phyloP scores from a whole-genome alignment of 2,329 filamentous ascomycete genomes.

The Xenosphaeropsis pyriputrescens region DNA sequence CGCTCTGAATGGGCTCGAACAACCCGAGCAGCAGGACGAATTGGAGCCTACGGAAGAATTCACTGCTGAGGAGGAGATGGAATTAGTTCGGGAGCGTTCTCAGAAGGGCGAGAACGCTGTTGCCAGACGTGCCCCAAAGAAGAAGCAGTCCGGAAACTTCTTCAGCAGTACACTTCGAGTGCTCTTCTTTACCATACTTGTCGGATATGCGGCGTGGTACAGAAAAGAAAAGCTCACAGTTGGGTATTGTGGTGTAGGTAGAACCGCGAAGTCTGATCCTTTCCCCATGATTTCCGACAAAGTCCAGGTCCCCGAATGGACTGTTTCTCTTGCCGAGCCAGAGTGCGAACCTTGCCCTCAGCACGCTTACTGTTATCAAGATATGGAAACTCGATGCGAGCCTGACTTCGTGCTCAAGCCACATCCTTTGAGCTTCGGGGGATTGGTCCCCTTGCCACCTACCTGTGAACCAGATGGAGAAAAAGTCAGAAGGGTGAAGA shows the following conservation, averaged over 20 bases:
- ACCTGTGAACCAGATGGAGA: slow-evolving; percentile 92
- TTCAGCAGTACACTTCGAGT: slow-evolving; percentile 55
- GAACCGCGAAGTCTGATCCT: slow-evolving; percentile 29
- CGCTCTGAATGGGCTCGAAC: slow-evolving; percentile 21
- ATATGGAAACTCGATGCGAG: slow-evolving; percentile 69
- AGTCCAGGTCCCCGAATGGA: slow-evolving; percentile 55
- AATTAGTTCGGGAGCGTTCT: slow-evolving; percentile 56
- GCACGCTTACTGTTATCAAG: slow-evolving; percentile 77
- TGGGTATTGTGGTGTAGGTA: slow-evolving; percentile 82
- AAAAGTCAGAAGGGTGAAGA: slow-evolving; percentile 74
- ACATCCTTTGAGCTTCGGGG: slow-evolving; percentile 71
- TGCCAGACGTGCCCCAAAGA: slow-evolving; percentile 23
- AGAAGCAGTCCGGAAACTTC: slow-evolving; percentile 29
- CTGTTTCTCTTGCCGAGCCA: slow-evolving; percentile 55
- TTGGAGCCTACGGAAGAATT: slow-evolving; percentile 80
- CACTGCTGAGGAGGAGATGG: slow-evolving; percentile 77
- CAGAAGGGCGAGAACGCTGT: slow-evolving; percentile 32
- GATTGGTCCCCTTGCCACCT: slow-evolving; percentile 71
- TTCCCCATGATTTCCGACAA: slow-evolving; percentile 26
- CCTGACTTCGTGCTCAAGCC: slow-evolving; percentile 72
- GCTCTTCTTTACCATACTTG: slow-evolving; percentile 54
- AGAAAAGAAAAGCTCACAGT: slow-evolving; percentile 92
- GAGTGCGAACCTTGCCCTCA: slow-evolving; percentile 80
- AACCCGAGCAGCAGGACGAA: slow-evolving; percentile 23
- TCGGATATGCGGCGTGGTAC: slow-evolving; percentile 69